These are phyloP conservation scores for Hyphodiscus hymeniophilus DNA, from an alignment of 495 filamentous ascomycete genomes.

Conservation along the genomic window DNA sequence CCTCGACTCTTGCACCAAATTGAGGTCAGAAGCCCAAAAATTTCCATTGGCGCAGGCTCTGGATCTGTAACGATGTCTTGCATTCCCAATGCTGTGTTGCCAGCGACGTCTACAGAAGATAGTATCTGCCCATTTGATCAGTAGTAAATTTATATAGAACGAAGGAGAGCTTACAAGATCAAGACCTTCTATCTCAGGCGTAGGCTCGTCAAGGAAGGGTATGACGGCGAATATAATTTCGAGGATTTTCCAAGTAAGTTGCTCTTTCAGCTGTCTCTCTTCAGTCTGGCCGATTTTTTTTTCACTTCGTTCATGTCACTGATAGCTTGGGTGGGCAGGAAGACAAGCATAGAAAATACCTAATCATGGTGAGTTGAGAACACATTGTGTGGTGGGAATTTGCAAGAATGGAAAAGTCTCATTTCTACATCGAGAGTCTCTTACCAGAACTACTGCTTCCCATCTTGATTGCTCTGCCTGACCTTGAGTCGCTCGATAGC, in stretches of 20 bases:
- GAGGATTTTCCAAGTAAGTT: slow-evolving; percentile 20
- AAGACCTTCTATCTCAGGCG: slow-evolving; percentile 1
- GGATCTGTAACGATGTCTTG: slow-evolving; percentile 19
- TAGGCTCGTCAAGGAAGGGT: slow-evolving; percentile 17
- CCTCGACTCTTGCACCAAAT: neutral
- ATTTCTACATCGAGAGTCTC: neutral
- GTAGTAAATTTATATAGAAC: too few relatives aligned
- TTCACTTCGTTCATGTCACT: slow-evolving; percentile 17
- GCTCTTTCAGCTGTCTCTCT: slow-evolving; percentile 10
- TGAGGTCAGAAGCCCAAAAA: slow-evolving; percentile 8
- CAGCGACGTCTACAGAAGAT: slow-evolving; percentile 5
- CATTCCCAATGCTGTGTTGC: slow-evolving; percentile 15
- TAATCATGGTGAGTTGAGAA: too few relatives aligned
- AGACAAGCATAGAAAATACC: slow-evolving; percentile 15
- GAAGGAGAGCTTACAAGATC: neutral
- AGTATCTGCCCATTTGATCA: neutral
- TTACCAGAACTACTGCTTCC: slow-evolving; percentile 1
- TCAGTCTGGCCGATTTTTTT: slow-evolving; percentile 14
- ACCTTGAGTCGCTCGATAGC: slow-evolving; percentile 10
- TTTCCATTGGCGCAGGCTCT: slow-evolving; percentile 16
- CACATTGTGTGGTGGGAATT: too few relatives aligned
- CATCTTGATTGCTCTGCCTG: slow-evolving; percentile 1
- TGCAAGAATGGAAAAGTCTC: too few relatives aligned
- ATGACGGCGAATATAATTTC: slow-evolving; percentile 15
- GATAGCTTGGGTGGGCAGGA: slow-evolving; percentile 18